Evolutionary conservation across 306 rosid genomes (phyloP).

Genomic region (Cicer pinnatifidum): DNA sequence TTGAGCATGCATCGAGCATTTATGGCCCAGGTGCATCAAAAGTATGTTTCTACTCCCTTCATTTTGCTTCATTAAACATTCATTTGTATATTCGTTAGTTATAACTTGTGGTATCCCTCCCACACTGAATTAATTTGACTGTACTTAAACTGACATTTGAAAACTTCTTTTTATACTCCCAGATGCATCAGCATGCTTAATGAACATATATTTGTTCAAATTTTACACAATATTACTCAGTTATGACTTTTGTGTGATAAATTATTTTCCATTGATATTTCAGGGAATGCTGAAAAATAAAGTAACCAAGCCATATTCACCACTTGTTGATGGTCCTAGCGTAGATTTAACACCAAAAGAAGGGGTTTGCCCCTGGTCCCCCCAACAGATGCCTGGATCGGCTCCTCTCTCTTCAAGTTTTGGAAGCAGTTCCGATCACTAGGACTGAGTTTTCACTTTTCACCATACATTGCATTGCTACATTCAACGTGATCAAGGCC

Average conservation of each 20-base stretch:
- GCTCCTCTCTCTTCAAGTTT: constrained; percentile 72
- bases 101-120: background rate
- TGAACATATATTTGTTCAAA: constrained; percentile 16
- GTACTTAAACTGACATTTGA: constrained; percentile 8
- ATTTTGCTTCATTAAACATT: constrained; percentile 2
- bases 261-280: constrained; percentile 46
- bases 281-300: constrained; percentile 60
- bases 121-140: background rate
- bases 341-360: constrained; percentile 62
- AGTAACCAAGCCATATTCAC: constrained; percentile 82
- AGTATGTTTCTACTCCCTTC: constrained; percentile 54
- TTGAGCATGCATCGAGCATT: constrained; percentile 71
- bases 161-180: background rate
- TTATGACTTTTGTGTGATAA: constrained; percentile 18
- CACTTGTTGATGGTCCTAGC: constrained; percentile 57
- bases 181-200: constrained; percentile 16
- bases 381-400: constrained; percentile 63
- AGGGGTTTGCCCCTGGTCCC: constrained; percentile 54
- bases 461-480: background rate
- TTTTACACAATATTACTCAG: background rate
- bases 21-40: constrained; percentile 73
- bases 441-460: constrained; percentile 25
- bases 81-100: background rate
- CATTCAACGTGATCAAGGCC: constrained; percentile 35
- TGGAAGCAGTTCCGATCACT: constrained; percentile 58